Conservation (phyloP, 2,329 filamentous ascomycete genomes). For the Ophiosphaerella herpotricha region DNA sequence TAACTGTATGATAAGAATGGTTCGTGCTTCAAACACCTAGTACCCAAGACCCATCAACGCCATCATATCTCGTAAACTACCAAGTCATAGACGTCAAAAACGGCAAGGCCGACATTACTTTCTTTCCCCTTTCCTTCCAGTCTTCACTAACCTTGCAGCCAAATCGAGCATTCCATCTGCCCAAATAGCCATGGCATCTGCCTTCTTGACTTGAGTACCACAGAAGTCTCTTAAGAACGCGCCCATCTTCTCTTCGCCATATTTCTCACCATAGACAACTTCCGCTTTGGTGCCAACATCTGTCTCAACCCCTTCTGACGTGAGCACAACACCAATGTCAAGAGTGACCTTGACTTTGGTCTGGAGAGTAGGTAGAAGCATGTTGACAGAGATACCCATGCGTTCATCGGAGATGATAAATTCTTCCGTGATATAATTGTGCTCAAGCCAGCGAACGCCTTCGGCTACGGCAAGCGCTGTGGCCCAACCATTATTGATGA, state of each 20-base stretch:
- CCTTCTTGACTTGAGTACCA: conserved; percentile 29
- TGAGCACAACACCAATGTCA: conserved; percentile 55
- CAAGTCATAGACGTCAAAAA: conserved; percentile 7
- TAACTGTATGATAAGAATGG: background rate
- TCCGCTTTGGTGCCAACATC: conserved; percentile 62
- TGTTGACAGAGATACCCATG: conserved; percentile 63
- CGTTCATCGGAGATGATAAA: conserved; percentile 67
- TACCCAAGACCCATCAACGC: conserved; percentile 7
- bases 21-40: background rate
- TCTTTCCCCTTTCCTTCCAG: conserved; percentile 51
- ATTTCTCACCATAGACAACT: conserved; percentile 77
- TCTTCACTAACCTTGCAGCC: conserved; percentile 49
- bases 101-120: conserved; percentile 13
- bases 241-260: conserved; percentile 75
- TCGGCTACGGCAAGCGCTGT: conserved; percentile 63
- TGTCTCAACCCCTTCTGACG: conserved; percentile 55
- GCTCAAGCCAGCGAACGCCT: conserved; percentile 65
- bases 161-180: conserved; percentile 51
- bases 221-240: conserved; percentile 68
- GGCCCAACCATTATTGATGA: conserved; percentile 69
- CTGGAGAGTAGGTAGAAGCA: conserved; percentile 67
- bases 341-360: conserved; percentile 71
- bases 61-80: conserved; percentile 17
- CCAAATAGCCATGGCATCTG: conserved; percentile 46
- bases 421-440: conserved; percentile 68